Conservation (phyloP, 768 basidiomycete species). For the Lactifluus piperatus region DNA sequence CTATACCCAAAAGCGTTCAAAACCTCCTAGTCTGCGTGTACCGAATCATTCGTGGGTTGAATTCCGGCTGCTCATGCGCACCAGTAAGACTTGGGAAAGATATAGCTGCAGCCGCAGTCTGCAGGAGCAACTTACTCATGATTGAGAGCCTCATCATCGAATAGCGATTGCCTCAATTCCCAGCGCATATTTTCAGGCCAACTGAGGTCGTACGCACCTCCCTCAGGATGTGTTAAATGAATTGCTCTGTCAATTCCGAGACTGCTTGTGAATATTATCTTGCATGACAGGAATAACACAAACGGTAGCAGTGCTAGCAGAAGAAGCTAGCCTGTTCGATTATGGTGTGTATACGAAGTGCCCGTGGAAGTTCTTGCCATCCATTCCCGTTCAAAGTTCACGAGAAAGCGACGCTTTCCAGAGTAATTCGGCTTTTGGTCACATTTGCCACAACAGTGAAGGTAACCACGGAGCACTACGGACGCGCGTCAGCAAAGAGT, state of each 20-base stretch:
- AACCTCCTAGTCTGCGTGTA: conserved; percentile 9
- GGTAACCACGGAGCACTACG: too few species aligned
- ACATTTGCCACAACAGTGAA: conserved; percentile 1
- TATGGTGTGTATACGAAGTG: too few species aligned
- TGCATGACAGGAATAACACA: neutral
- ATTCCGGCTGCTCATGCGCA: conserved; percentile 17
- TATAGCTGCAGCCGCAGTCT: too few species aligned
- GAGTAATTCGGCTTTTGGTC: conserved; percentile 2
- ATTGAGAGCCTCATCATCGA: neutral
- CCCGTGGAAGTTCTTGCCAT: neutral
- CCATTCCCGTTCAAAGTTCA: neutral
- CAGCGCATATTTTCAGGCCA: too few species aligned
- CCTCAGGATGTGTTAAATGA: conserved; percentile 9
- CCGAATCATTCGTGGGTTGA: conserved; percentile 16
- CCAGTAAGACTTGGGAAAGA: neutral
- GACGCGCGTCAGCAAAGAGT: neutral
- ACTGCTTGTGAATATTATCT: neutral
- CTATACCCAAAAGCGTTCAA: neutral
- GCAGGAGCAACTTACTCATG: neutral
- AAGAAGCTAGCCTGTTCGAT: too few species aligned
- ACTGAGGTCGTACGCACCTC: conserved; percentile 18
- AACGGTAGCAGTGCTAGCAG: conserved; percentile 3
- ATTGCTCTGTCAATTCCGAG: neutral
- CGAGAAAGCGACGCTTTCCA: conserved; percentile 9
- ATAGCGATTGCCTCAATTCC: conserved; percentile 17